Evolutionary conservation across 1,284 basidiomycete genomes (phyloP), one percentile per base, ranked within the genome.

Genomic region (Leucoagaricus sp.): DNA sequence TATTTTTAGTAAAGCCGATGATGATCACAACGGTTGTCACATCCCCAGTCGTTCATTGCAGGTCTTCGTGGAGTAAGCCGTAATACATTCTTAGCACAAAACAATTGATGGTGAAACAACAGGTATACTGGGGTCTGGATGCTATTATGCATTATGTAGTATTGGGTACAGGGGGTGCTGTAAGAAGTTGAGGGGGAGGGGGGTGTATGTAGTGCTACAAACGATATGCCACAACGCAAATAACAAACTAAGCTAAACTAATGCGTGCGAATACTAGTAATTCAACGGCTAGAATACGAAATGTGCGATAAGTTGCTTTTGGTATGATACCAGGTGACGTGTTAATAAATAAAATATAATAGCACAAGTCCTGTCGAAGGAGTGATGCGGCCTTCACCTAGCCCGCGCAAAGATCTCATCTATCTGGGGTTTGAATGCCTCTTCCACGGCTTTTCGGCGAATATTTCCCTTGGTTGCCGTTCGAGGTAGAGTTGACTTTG

Each of bases 381-480:
- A 21, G 26, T 29, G 17, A 13, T 33, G 47, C 8, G 19, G 4
- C 23, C 45, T 31, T 60, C 36, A 57, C 34, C 40, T 51, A 28
- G 46, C 46, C 19, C 55, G 58, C 21, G 53, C 53, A 60, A 84
- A 87, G 47, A 86, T 75, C 44, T 66, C 64, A 68, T 89, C 85
- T 31, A 89, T 74, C 46, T 78, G 70, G 23, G 64, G 61, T 64
- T 75, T 76, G 70, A 81, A 87, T 9, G 69, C 59, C 54, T 84
- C 82, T 68, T 89, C 86, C 17, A 87, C 85, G 9, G 83, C 85
- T 59, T 75, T 79, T 36, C 87, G 78, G 38, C 87, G 79, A 64
- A 89, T 85, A 65, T 89, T 89, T 25, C 87, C 87, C 69, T 89
- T 89, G 17, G 86, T 86, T 31, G 79, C 82, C 0, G 87, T 89